These are phyloP conservation scores for Stachybotrys chartarum DNA, from an alignment of 2,329 filamentous ascomycete genomes.

Conservation along the genomic window DNA sequence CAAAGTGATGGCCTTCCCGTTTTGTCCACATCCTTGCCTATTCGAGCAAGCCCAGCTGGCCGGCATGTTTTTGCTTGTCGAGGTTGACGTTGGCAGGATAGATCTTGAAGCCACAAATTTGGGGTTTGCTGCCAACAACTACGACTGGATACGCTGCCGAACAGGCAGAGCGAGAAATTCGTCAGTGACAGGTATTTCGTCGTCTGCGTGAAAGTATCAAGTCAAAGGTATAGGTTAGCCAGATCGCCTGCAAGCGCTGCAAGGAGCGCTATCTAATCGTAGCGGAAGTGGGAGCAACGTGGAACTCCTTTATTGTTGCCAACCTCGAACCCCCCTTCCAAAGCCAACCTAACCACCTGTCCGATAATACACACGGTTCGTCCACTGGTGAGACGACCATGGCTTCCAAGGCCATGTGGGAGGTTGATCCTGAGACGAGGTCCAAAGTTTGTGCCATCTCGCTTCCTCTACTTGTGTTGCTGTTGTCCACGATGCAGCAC, in stretches of 20 bases:
- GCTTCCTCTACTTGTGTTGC: constrained; percentile 4
- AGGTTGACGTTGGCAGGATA: no score
- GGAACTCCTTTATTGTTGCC: not conserved
- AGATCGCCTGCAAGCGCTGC: not conserved
- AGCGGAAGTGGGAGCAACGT: not conserved
- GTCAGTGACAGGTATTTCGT: no score
- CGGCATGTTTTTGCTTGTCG: no score
- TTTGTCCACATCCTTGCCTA: no score
- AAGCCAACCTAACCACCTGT: not conserved
- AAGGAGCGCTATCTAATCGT: not conserved
- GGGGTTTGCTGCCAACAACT: no score
- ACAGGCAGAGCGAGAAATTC: no score
- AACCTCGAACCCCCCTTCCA: not conserved
- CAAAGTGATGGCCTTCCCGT: not conserved
- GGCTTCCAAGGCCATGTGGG: constrained; percentile 84
- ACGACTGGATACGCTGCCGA: no score
- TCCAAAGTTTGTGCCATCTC: constrained; percentile 62
- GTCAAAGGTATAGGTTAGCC: not conserved
- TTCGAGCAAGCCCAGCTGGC: no score
- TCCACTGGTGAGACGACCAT: constrained; percentile 25
- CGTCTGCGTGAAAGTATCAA: no score
- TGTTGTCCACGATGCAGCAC: constrained; percentile 4
- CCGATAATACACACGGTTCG: not conserved
- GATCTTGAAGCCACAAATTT: no score
- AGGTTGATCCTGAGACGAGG: constrained; percentile 95